Conservation (phyloP, 768 basidiomycete species). For the Suillus cothurnatus region DNA sequence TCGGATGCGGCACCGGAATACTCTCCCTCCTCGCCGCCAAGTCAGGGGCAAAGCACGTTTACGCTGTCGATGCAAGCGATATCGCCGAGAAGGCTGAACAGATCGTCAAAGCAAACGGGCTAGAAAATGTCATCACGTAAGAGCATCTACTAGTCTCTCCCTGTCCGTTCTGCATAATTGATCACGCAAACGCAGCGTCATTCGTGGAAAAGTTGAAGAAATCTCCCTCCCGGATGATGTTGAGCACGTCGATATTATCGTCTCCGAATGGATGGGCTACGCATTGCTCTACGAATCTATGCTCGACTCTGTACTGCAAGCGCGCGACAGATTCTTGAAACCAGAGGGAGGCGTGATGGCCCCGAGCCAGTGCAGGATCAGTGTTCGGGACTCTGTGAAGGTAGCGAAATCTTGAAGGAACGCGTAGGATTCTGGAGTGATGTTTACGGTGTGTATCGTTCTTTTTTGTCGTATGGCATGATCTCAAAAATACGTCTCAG, state of each 20-base stretch:
- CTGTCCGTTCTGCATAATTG: background rate
- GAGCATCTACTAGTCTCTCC: slow-evolving; percentile 15
- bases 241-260: slow-evolving; percentile 86
- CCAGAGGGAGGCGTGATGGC: slow-evolving; percentile 79
- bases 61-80: slow-evolving; percentile 89
- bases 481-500: slow-evolving; percentile 38
- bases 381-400: slow-evolving; percentile 84
- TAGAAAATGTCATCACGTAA: slow-evolving; percentile 70
- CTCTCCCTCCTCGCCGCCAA: slow-evolving; percentile 88
- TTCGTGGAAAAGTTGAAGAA: slow-evolving; percentile 90
- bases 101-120: slow-evolving; percentile 76
- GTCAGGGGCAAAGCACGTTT: slow-evolving; percentile 87
- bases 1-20: slow-evolving; percentile 95
- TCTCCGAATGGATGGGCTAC: slow-evolving; percentile 99
- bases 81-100: slow-evolving; percentile 76
- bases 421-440: slow-evolving; percentile 88
- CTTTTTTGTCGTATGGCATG: no score
- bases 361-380: slow-evolving; percentile 86
- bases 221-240: slow-evolving; percentile 73
- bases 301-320: slow-evolving; percentile 92
- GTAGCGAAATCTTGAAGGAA: slow-evolving; percentile 74
- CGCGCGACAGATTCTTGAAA: slow-evolving; percentile 83
- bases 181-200: slow-evolving; percentile 50
- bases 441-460: slow-evolving; percentile 69
- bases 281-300: slow-evolving; percentile 93